These are phyloP conservation scores for Bothriochloa decipiens DNA, from an alignment of 176 grass and related monocot species.

Conservation along the genomic window DNA sequence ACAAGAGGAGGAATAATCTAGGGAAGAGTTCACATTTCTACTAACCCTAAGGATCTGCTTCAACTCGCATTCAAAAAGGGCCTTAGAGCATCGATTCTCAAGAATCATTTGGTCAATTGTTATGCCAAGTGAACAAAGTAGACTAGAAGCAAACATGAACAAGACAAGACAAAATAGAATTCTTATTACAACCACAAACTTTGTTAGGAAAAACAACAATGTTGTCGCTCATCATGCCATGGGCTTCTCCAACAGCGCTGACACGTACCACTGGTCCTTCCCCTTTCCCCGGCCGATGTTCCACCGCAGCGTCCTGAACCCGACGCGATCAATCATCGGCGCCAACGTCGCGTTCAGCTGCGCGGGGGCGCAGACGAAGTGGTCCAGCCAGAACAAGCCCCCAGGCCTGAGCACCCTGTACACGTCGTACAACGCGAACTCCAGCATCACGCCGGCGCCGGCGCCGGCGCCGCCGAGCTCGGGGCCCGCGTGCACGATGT, in stretches of 20 bases:
- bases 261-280: slow-evolving; percentile 57
- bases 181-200: too few relatives aligned
- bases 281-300: slow-evolving; percentile 26
- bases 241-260: slow-evolving; percentile 31
- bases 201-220: too few relatives aligned
- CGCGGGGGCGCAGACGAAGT: slow-evolving; percentile 44
- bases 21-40: too few relatives aligned
- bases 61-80: too few relatives aligned
- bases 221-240: too few relatives aligned
- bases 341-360: slow-evolving; percentile 47
- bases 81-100: too few relatives aligned
- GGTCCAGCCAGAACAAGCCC: slow-evolving; percentile 67
- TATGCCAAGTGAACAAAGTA: too few relatives aligned
- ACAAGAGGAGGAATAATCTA: too few relatives aligned
- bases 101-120: too few relatives aligned
- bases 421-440: slow-evolving; percentile 65
- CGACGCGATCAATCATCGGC: slow-evolving; percentile 41
- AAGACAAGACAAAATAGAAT: too few relatives aligned
- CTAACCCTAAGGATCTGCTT: too few relatives aligned
- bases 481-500: slow-evolving; percentile 51
- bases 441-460: slow-evolving; percentile 43
- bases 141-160: too few relatives aligned
- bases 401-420: slow-evolving; percentile 75
- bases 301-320: slow-evolving; percentile 58
- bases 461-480: slow-evolving; percentile 44